Evolutionary conservation across 106 monocot species (phyloP), one percentile per base, ranked within the genome.

Genomic region (Dendrobium catenatum): DNA sequence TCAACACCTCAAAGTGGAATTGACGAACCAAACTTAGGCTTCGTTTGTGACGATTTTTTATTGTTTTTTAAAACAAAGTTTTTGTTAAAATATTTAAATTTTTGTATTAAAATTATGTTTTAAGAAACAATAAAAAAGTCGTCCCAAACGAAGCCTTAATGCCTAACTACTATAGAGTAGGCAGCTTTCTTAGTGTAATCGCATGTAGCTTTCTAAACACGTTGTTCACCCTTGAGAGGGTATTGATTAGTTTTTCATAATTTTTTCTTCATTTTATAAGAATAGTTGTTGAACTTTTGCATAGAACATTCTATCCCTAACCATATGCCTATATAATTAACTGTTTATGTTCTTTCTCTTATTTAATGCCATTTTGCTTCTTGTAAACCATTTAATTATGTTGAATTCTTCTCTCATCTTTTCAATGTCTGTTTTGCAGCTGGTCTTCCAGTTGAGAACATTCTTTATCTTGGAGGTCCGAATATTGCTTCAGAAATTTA

Each of bases 401-500:
- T 9, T 46, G 5, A 46, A 46, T 47, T 43, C 75, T 10, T 76
- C 18, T 48, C 33, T 79, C 19, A 59, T 40, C 20, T 13, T 59
- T 79, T 9, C 16, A 40, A 54, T 54, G 33, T 31, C 2, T 76
- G 8, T 4, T 16, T 78, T 80, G 82, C 88, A 96, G 96, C 96
- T 89, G 88, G 89, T 27, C 80, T 91, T 76, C 89, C 93, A 18
- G 73, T 93, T 29, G 96, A 93, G 85, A 93, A 96, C 79, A 93
- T 96, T 85, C 91, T 96, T 41, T 96, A 96, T 86, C 88, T 96
- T 80, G 96, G 96, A 18, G 96, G 96, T 19, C 96, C 96, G 61
- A 96, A 96, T 79, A 96, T 96, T 79, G 96, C 96, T 84, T 89
- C 96, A 24, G 96, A 96, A 82, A 96, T 96, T 84, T 96, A 96